Evolutionary conservation across 2,329 filamentous ascomycete species (phyloP).

Genomic region (Metarhizium humberi): DNA sequence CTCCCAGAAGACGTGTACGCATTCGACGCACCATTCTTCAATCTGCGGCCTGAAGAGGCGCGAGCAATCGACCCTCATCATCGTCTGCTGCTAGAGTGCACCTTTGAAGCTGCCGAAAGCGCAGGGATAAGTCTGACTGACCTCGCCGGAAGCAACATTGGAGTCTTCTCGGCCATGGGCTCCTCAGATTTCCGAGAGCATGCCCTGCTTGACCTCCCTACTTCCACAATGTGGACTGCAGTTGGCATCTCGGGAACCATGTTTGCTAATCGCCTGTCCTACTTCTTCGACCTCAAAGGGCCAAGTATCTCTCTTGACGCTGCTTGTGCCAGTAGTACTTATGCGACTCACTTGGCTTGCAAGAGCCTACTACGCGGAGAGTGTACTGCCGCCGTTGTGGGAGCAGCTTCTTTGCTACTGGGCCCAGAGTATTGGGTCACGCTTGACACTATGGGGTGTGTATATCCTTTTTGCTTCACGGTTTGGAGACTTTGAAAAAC

Average conservation of each 20-base stretch:
- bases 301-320: slow-evolving; percentile 25
- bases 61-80: slow-evolving; percentile 37
- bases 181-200: slow-evolving; percentile 3
- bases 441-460: slow-evolving; percentile 3
- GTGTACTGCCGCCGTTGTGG: slow-evolving; percentile 6
- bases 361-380: slow-evolving; percentile 6
- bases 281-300: slow-evolving; percentile 12
- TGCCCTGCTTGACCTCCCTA: background rate
- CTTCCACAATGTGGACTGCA: slow-evolving; percentile 1
- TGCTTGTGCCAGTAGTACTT: slow-evolving; percentile 26
- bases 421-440: slow-evolving; percentile 8
- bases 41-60: slow-evolving; percentile 31
- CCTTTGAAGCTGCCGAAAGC: slow-evolving; percentile 38
- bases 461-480: slow-evolving; percentile 1
- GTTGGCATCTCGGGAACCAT: slow-evolving; percentile 7
- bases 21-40: slow-evolving; percentile 39
- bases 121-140: slow-evolving; percentile 34
- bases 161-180: slow-evolving; percentile 23
- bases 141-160: slow-evolving; percentile 33
- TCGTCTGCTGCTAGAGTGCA: slow-evolving; percentile 36
- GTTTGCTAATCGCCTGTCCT: slow-evolving; percentile 11
- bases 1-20: slow-evolving; percentile 30
- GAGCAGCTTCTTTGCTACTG: slow-evolving; percentile 10
- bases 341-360: slow-evolving; percentile 21
- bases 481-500: no score